Evolutionary conservation across 2,329 filamentous ascomycete genomes (phyloP).

Genomic region (Venturia oleaginea): DNA sequence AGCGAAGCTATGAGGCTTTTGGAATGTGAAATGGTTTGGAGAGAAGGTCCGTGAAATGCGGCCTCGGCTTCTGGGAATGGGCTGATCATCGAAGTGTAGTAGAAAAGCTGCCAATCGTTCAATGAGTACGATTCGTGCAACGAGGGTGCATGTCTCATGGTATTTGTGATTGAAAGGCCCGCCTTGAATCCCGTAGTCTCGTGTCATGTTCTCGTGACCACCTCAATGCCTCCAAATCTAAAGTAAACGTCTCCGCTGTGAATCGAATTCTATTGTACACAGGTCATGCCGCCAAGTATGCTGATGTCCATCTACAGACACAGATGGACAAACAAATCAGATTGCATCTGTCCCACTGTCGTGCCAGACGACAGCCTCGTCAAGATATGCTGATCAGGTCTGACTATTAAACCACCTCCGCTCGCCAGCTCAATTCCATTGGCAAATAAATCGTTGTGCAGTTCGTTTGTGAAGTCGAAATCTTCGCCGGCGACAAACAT

Average conservation of each 20-base stretch:
- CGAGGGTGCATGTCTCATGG: background rate
- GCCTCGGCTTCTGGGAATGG: too few relatives aligned
- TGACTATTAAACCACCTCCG: slow-evolving; percentile 24
- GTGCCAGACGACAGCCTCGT: slow-evolving; percentile 1
- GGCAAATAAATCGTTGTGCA: slow-evolving; percentile 19
- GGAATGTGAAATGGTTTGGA: background rate
- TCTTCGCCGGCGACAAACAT: slow-evolving; percentile 17
- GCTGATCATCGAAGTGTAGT: too few relatives aligned
- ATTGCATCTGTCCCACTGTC: background rate
- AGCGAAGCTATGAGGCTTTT: background rate
- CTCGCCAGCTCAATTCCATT: slow-evolving; percentile 18
- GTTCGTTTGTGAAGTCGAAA: slow-evolving; percentile 19
- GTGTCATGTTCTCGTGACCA: background rate
- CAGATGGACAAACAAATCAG: background rate
- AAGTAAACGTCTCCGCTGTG: background rate
- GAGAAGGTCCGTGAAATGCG: too few relatives aligned
- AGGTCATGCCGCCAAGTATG: background rate
- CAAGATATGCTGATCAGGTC: slow-evolving; percentile 34
- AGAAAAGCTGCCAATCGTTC: too few relatives aligned
- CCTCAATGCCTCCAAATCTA: background rate
- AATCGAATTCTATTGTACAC: background rate
- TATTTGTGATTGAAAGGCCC: background rate
- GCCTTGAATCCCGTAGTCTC: background rate
- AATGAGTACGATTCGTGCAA: background rate
- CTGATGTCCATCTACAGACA: background rate